Base-by-base conservation (phyloP, 73 alveolate species). In the Durusdinium trenchii region DNA sequence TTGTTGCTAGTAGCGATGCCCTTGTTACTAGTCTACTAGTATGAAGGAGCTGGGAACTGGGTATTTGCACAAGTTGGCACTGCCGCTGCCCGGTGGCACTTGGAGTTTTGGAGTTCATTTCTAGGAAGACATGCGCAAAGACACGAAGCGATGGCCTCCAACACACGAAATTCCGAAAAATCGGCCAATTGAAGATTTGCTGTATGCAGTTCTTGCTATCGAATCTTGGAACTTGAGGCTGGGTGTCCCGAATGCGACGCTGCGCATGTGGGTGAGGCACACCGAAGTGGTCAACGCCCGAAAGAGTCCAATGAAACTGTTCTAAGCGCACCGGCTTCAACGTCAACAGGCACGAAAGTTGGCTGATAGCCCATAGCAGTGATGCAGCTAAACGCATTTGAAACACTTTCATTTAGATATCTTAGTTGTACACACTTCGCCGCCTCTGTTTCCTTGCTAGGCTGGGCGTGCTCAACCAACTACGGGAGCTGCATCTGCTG, bases 401-500 rank as follows among this genome's bases (percentile, higher is more conserved):
- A n/a, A n/a, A n/a, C n/a, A n/a, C n/a, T n/a, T n/a, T n/a, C n/a
- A n/a, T n/a, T n/a, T n/a, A n/a, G n/a, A n/a, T n/a, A n/a, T n/a
- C n/a, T n/a, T n/a, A n/a, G n/a, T n/a, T n/a, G n/a, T n/a, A n/a
- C n/a, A n/a, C n/a, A n/a, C n/a, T n/a, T n/a, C n/a, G n/a, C n/a
- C n/a, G 28, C 61, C 48, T 42, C 42, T 28, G 69, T 57, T 14
- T 3, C n/a, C 36, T 47, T 48, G 51, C 51, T 47, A 91, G 98
- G 98, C 89, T 76, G 35, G 85, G 85, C 89, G 46, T 91, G 76
- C 60, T 91, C 78, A 51, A 76, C 36, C 89, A 91, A 54, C 87
- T 91, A 30, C 64, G 89, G 73, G 98, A 67, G 89, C 98, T 91
- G 35, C 98, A 91, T 35, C 98, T 91, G 23, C 78, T 91, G 60